Evolutionary conservation across 495 filamentous ascomycete species (phyloP).

Genomic region (Trichoderma gamsii): DNA sequence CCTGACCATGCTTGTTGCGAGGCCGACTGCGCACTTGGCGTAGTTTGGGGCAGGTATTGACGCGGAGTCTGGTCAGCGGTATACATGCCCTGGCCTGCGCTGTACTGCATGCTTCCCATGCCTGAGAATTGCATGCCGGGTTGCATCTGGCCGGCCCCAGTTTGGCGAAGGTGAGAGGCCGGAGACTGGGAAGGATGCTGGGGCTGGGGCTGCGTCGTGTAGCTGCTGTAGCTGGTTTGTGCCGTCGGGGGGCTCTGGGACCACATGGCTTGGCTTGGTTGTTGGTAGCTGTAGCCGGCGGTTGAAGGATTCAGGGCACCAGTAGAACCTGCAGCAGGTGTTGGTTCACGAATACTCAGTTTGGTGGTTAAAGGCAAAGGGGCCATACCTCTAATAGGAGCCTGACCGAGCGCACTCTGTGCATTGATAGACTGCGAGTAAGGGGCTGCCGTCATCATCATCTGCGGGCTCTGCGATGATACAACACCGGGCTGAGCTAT

Average conservation of each 20-base stretch:
- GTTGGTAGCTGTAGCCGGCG: slow-evolving; percentile 46
- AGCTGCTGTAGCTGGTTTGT: slow-evolving; percentile 40
- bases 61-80: slow-evolving; percentile 51
- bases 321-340: slow-evolving; percentile 28
- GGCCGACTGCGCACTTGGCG: slow-evolving; percentile 30
- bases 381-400: slow-evolving; percentile 47
- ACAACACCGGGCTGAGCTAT: slow-evolving; percentile 36
- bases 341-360: slow-evolving; percentile 36
- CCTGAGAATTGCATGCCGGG: slow-evolving; percentile 52
- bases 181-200: slow-evolving; percentile 53
- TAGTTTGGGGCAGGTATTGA: slow-evolving; percentile 52
- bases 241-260: slow-evolving; percentile 51
- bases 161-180: slow-evolving; percentile 58
- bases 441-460: slow-evolving; percentile 50
- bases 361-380: slow-evolving; percentile 38
- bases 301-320: slow-evolving; percentile 33
- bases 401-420: slow-evolving; percentile 42
- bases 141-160: slow-evolving; percentile 54
- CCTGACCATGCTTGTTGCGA: slow-evolving; percentile 40
- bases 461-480: slow-evolving; percentile 49
- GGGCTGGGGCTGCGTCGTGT: slow-evolving; percentile 50
- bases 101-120: slow-evolving; percentile 55
- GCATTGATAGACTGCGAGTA: slow-evolving; percentile 49
- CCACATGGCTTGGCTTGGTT: slow-evolving; percentile 43
- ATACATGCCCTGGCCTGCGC: slow-evolving; percentile 52